These are phyloP conservation scores for Colletotrichum sp. DNA, from an alignment of 2,329 filamentous ascomycete genomes.

Conservation along the genomic window DNA sequence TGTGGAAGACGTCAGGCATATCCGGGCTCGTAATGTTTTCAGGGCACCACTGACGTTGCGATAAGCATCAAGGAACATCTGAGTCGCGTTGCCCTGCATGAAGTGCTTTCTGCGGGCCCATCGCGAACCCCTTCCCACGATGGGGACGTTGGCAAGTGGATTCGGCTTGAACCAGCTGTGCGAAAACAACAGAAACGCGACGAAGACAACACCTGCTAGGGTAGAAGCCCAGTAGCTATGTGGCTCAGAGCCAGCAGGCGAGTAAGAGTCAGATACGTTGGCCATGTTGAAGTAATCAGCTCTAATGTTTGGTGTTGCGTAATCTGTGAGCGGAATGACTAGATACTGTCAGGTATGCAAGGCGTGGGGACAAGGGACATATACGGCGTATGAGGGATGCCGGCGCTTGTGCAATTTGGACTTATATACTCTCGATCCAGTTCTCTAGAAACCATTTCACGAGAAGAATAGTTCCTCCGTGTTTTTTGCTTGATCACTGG, in stretches of 20 bases:
- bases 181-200: neutral
- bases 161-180: neutral
- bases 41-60: neutral
- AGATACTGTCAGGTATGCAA: neutral
- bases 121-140: neutral
- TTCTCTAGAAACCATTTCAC: accelerated
- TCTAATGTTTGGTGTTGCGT: neutral
- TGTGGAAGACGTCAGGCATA: neutral
- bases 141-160: neutral
- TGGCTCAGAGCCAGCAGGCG: neutral
- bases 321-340: neutral
- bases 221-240: neutral
- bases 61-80: neutral
- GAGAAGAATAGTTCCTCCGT: neutral
- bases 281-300: neutral
- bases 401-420: neutral
- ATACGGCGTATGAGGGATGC: neutral
- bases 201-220: neutral
- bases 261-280: neutral
- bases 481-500: accelerated
- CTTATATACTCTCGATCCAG: neutral
- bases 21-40: accelerated
- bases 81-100: neutral
- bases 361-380: neutral
- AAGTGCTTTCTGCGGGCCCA: neutral